Evolutionary conservation across 2,329 filamentous ascomycete genomes (phyloP), one percentile per base, ranked within the genome.

Genomic region (Clonostachys sp.): DNA sequence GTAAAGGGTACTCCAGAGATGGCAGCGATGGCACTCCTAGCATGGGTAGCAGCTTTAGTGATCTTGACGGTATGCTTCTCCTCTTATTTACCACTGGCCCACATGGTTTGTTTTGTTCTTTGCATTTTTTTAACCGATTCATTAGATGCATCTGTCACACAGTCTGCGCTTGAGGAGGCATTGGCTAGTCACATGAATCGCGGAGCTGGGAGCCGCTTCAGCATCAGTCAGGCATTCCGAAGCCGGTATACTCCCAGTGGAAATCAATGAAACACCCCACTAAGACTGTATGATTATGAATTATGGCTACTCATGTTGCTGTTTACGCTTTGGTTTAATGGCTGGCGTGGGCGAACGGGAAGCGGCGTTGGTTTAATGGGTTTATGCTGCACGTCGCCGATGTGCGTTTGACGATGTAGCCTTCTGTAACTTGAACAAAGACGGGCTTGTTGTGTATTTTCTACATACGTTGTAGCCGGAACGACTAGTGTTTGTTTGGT

Each of bases 1-100:
- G 66, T 9, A 77, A 76, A 55, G 73, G 70, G 0, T 30, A 30
- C 9, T 78, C 77, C 2, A 73, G 75, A 12, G 83, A 86, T 51
- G 81, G 80, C 12, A 89, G 85, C 58, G 86, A 90, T 52, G 85
- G 85, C 13, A 86, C 84, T 13, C 86, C 85, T 2, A 90, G 86
- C 56, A 90, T 91, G 83, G 87, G 88, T 2, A 92, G 88, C 62
- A 91, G 87, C 57, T 94, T 90, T 58, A 92, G 87, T 65, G 89
- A 94, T 68, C 75, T 95, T 41, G 89, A 92, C 61, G 87, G 87
- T 81, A 71, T 50, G 63, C 55, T 49, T 46, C n/a, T 49, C 38
- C 18, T 34, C 33, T 34, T 6, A 5, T 33, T 33, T 41, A 33
- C 38, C 17, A n/a, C 38, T 40, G 24, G 24, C 8, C 8, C 9